phyloP scores from a whole-genome alignment of 257 asterid genomes.

The Penstemon davidsonii region DNA sequence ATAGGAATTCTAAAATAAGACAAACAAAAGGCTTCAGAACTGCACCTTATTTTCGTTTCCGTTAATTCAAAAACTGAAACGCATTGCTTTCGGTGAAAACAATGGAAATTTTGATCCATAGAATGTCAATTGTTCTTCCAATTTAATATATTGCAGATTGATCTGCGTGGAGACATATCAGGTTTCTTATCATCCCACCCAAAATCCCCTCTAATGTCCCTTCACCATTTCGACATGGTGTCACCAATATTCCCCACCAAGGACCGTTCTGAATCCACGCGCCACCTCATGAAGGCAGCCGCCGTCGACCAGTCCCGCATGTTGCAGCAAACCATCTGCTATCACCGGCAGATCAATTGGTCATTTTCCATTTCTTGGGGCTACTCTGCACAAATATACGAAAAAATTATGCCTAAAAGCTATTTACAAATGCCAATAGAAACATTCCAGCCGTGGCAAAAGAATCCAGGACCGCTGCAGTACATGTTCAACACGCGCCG shows the following conservation, averaged over 20 bases:
- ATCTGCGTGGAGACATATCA: conserved; percentile 58
- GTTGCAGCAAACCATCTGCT: conserved; percentile 59
- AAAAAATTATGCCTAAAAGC: conserved; percentile 44
- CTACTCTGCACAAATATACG: conserved; percentile 49
- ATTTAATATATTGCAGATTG: conserved; percentile 37
- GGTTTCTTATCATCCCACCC: conserved; percentile 71
- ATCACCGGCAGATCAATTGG: conserved; percentile 46
- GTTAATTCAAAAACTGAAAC: too few species aligned
- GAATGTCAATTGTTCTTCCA: too few species aligned
- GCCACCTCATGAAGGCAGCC: conserved; percentile 55
- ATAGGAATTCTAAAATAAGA: too few species aligned
- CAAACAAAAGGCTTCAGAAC: too few species aligned
- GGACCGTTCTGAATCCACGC: conserved; percentile 41
- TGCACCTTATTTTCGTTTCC: too few species aligned
- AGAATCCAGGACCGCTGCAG: conserved; percentile 33
- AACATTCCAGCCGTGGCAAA: conserved; percentile 49
- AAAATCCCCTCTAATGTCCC: conserved; percentile 42
- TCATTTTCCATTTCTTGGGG: conserved; percentile 65
- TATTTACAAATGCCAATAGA: conserved; percentile 50
- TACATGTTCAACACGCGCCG: conserved; percentile 63
- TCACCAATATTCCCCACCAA: conserved; percentile 49
- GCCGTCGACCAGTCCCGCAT: conserved; percentile 48
- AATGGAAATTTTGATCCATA: too few species aligned
- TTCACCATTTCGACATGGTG: conserved; percentile 64
- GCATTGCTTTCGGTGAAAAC: too few species aligned